Evolutionary conservation across 768 basidiomycete species (phyloP), one percentile per base, ranked within the genome.

Genomic region (Sarcodon sp.): DNA sequence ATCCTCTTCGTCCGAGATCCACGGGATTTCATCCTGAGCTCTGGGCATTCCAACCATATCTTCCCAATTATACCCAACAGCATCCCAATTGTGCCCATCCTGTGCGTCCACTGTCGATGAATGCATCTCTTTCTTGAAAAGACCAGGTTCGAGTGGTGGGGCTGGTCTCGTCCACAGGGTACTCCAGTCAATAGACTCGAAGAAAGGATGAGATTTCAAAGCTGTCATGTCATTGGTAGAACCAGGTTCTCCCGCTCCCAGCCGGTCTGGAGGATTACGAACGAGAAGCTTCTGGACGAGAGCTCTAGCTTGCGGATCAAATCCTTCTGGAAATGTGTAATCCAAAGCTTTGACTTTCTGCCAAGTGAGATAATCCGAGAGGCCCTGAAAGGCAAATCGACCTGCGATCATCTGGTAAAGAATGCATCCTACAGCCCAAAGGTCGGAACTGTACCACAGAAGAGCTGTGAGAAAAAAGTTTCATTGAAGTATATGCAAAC

Each of bases 361-460:
- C 77, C 91, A 93, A 33, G 87, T 96, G 50, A 96, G 77, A 59
- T 93, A 97, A 51, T 97, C 90, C 0, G 92, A 91, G 6, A 81
- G 70, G 4, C 85, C 92, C 53, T 87, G 78, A 69, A 99, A 99
- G 1, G 92, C 87, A 54, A 93, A 93, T 37, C 77, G 78, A 35
- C 93, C 94, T 10, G 85, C 78, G 46, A 97, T 80, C 72, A 97
- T 83, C 62, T 97, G 93, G 64, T 79, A 98, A 16, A 98, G 64
- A 39, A 97, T 83, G 64, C 94, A 97, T 1, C 92, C 96, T 21
- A 96, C 72, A 4, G 92, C 88, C 94, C 94, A 99, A 8, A 91
- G 72, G 63, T 98, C 96, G 36, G 93, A 88, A 52, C 91, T 93
- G 50, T 37, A 48, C 41, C 18, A 48, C 32, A 41, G 50, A 21